Percentiles rank a stretch among this genome's conserved stretches.
Evolutionary conservation across 2,329 filamentous ascomycete genomes (phyloP).

Genomic region (Camptophora hylomeconis): DNA sequence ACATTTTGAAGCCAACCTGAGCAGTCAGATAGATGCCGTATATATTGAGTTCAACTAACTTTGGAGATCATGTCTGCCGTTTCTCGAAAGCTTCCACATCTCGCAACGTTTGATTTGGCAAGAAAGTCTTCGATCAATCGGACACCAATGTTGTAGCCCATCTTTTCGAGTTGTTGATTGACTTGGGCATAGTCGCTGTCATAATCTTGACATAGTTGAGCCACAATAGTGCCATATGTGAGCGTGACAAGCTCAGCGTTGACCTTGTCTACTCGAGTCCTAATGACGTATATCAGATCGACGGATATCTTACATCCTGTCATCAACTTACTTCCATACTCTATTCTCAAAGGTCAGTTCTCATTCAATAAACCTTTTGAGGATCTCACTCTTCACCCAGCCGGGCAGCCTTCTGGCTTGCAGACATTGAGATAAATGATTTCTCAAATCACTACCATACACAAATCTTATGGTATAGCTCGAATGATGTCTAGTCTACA

Average conservation of each 20-base stretch:
- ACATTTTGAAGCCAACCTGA: conserved; percentile 96
- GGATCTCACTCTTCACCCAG: conserved; percentile 66
- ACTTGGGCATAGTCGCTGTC: conserved; percentile 89
- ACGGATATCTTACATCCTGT: background rate
- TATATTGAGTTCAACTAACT: conserved; percentile 33
- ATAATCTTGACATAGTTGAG: conserved; percentile 92
- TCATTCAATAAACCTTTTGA: conserved; percentile 5
- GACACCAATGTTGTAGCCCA: conserved; percentile 97
- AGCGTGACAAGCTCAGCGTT: conserved; percentile 94
- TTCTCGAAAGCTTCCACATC: conserved; percentile 85
- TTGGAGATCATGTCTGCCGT: conserved; percentile 95
- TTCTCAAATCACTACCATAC: conserved; percentile 4
- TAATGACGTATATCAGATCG: conserved; percentile 26
- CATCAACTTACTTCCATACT: conserved; percentile 73
- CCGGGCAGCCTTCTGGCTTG: conserved; percentile 49
- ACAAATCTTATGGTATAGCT: no score
- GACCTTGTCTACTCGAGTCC: conserved; percentile 91
- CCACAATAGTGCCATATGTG: conserved; percentile 95
- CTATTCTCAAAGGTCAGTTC: conserved; percentile 38
- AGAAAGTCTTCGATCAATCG: conserved; percentile 95
- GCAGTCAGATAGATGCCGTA: background rate
- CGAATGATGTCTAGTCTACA: no score
- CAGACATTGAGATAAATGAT: conserved; percentile 8
- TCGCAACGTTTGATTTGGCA: conserved; percentile 80
- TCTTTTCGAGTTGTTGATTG: conserved; percentile 95